Conservation (phyloP, 306 rosid species). For the Gastrolobium bilobum region DNA sequence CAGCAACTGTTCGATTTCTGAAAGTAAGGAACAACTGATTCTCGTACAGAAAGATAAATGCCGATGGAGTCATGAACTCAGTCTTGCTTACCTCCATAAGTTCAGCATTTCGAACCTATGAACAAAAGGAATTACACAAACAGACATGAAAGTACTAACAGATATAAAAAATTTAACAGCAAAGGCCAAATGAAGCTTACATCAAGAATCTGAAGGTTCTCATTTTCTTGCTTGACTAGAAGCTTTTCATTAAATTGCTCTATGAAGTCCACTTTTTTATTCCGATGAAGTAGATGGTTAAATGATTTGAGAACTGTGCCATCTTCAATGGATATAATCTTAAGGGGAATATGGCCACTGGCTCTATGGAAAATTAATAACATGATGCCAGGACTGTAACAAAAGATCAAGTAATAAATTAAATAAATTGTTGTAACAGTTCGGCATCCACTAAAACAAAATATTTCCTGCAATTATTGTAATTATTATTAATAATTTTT, state of each 20-base stretch:
- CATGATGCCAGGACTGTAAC: constrained; percentile 91
- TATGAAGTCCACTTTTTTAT: constrained; percentile 95
- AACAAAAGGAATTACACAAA: constrained; percentile 14
- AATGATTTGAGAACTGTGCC: constrained; percentile 93
- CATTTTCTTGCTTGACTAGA: constrained; percentile 96
- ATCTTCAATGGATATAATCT: constrained; percentile 92
- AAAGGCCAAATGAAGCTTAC: constrained; percentile 58
- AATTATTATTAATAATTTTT: no score
- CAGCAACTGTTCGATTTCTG: constrained; percentile 86
- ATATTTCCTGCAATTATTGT: no score
- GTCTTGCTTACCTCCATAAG: constrained; percentile 77
- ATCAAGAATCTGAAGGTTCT: constrained; percentile 95
- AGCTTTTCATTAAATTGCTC: constrained; percentile 98
- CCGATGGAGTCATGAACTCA: constrained; percentile 94
- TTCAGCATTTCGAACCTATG: constrained; percentile 82
- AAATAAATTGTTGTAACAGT: no score
- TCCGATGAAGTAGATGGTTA: constrained; percentile 89
- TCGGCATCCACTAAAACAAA: no score
- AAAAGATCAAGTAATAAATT: constrained; percentile 24
- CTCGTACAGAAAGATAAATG: constrained; percentile 89
- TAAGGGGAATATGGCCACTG: constrained; percentile 85
- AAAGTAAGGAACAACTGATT: constrained; percentile 92
- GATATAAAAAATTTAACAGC: background rate
- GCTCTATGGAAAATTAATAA: constrained; percentile 77
- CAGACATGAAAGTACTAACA: constrained; percentile 25